Evolutionary conservation across 1,284 basidiomycete genomes (phyloP).

Genomic region (Anthracocystis walkeri): DNA sequence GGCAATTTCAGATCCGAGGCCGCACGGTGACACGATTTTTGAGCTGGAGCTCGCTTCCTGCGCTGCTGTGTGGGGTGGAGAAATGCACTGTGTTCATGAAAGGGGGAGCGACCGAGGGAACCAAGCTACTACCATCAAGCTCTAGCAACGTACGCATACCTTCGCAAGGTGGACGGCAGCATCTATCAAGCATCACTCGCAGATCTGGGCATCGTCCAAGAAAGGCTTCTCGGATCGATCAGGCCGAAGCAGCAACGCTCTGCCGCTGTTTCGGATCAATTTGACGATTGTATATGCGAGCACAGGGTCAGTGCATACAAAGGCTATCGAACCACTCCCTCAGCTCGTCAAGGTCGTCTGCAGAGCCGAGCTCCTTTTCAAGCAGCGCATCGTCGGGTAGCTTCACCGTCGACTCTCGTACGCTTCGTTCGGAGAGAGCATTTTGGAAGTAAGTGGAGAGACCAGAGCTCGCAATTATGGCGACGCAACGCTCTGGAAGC

Average conservation of each 20-base stretch:
- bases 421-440: background rate
- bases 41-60: background rate
- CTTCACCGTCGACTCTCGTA: background rate
- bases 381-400: background rate
- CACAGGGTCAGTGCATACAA: too few relatives aligned
- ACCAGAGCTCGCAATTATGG: constrained; percentile 6
- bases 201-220: background rate
- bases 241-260: background rate
- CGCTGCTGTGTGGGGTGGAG: background rate
- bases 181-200: background rate
- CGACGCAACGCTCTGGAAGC: constrained; percentile 24
- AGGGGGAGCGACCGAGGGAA: background rate
- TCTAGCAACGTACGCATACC: background rate
- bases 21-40: constrained; percentile 10
- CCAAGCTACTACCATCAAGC: background rate
- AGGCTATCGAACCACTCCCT: background rate
- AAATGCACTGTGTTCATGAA: background rate
- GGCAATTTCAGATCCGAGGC: background rate
- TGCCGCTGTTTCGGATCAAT: background rate
- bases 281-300: background rate
- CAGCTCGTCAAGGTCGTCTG: background rate
- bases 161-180: background rate
- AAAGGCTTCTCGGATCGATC: too few relatives aligned
- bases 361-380: background rate
- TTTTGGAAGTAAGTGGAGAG: background rate